Evolutionary conservation across 139 green algal genomes (phyloP), one percentile per base, ranked within the genome.

Genomic region (Edaphochlamys debaryana): DNA sequence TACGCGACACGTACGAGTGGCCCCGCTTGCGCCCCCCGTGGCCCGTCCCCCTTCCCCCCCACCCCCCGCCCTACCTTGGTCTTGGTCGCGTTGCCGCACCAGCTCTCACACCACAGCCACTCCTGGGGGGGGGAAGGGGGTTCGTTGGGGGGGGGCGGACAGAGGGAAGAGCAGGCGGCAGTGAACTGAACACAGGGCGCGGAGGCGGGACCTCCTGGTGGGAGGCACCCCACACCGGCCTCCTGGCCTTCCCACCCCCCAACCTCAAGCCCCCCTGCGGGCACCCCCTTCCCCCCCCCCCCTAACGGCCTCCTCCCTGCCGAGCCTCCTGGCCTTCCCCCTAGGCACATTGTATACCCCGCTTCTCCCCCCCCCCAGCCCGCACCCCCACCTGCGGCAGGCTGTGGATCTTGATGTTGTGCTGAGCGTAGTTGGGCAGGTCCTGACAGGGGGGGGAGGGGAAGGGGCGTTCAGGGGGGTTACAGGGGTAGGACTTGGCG

Each of bases 31-130:
- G 9, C 42, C 27, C 27, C 69, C 29, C 69, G 4, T 15, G 7
- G 13, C 69, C 42, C 41, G 11, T 22, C 4, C 29, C 42, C 22
- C 69, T 42, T 27, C 42, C 42, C 42, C 29, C 42, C 36, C 56
- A n/a, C 25, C 56, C 56, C 56, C 22, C 22, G 22, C 5, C 56
- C 41, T 60, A 93, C 89, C 89, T 89, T 87, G n/a, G 62, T 9
- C 84, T 98, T 98, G 22, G 95, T 99, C 9, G 88, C 80, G 67
- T 98, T 97, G 48, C 97, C 97, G 85, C 98, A 99, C 98, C 98
- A 99, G 22, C 94, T 98, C 91, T 99, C 98, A 80, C 98, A 99
- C 97, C 97, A 99, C 48, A 99, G 91, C 98, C 98, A 99, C 87
- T 99, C 93, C 89, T 97, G 56, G 45, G 11, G 11, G 13, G 89